These are phyloP conservation scores for Pythium aphanidermatum DNA, from an alignment of 352 stramenopile genomes.

Conservation along the genomic window DNA sequence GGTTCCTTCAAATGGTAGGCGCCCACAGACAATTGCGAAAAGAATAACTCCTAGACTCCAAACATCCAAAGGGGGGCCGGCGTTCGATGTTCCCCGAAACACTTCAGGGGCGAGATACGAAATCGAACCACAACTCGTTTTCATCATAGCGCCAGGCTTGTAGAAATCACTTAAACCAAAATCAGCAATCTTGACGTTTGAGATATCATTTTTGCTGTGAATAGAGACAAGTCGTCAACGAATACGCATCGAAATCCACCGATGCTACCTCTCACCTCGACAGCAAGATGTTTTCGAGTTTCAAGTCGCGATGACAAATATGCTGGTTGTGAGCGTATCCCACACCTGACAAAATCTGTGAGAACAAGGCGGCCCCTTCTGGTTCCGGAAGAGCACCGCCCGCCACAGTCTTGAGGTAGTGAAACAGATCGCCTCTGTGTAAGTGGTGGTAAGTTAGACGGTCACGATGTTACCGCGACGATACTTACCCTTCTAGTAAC, in stretches of 20 bases:
- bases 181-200: slow-evolving; percentile 82
- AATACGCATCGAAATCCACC: not conserved
- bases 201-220: slow-evolving; percentile 74
- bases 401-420: slow-evolving; percentile 67
- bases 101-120: slow-evolving; percentile 85
- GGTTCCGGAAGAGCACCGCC: slow-evolving; percentile 50
- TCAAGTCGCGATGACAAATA: slow-evolving; percentile 86
- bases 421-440: slow-evolving; percentile 69
- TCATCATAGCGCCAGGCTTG: slow-evolving; percentile 84
- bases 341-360: slow-evolving; percentile 72
- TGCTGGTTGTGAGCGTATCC: slow-evolving; percentile 87
- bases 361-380: slow-evolving; percentile 56
- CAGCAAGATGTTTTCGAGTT: slow-evolving; percentile 85
- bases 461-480: too few species aligned
- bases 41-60: slow-evolving; percentile 89
- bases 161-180: slow-evolving; percentile 87
- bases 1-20: slow-evolving; percentile 76
- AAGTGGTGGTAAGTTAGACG: too few species aligned
- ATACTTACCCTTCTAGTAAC: slow-evolving; percentile 70
- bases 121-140: slow-evolving; percentile 83
- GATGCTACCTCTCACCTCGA: slow-evolving; percentile 38
- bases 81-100: slow-evolving; percentile 79
- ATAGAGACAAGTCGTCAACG: not conserved
- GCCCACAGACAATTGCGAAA: slow-evolving; percentile 79
- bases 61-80: slow-evolving; percentile 82